Evolutionary conservation across 2,329 filamentous ascomycete genomes (phyloP), one percentile per base, ranked within the genome.

Genomic region (Pseudogymnoascus sp.): DNA sequence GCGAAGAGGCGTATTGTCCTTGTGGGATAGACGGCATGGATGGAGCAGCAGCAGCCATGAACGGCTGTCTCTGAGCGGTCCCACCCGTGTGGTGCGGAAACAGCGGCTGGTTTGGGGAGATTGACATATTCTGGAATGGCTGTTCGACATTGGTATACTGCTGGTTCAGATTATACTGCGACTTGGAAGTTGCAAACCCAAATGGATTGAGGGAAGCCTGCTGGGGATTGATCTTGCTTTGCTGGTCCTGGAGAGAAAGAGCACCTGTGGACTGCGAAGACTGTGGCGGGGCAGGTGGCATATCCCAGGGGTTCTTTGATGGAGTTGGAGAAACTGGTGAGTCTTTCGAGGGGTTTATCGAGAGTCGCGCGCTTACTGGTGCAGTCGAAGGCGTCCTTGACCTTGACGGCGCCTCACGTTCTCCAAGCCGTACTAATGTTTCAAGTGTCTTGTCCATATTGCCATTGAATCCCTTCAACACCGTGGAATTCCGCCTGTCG

Each of bases 391-490:
- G 80, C 2, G 85, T 84, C 69, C 84, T 74, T 10, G 83, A 80
- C 61, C 80, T 78, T 35, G 81, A 80, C 69, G 61, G 74, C 72
- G 25, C 74, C 72, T 63, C 80, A 80, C 64, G 76, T 71, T 96
- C 92, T 25, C 92, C 93, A 40, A 97, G 77, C 68, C 91, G 84
- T 63, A 94, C 85, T 70, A 99, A 76, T 16, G 91, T 85, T 74
- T 97, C 93, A 50, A 97, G 85, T 0, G 93, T 86, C 73, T 85
- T 88, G 69, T 97, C 91, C 64, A 99, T 73, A 71, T 94, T 92
- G 3, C 93, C 92, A 70, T 89, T 87, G 31, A 95, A 82, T 2
- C 89, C 89, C 72, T 92, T 92, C 16, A 99, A 77, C 25, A 97
- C 86, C 61, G 88, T 85, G 4, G 85, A 81, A 71, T 97, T 97